A percentile compares a stretch with the other conserved stretches of the same genome.
phyloP scores from a whole-genome alignment of 2,329 filamentous ascomycete genomes.

The Cyphellophora europaea region DNA sequence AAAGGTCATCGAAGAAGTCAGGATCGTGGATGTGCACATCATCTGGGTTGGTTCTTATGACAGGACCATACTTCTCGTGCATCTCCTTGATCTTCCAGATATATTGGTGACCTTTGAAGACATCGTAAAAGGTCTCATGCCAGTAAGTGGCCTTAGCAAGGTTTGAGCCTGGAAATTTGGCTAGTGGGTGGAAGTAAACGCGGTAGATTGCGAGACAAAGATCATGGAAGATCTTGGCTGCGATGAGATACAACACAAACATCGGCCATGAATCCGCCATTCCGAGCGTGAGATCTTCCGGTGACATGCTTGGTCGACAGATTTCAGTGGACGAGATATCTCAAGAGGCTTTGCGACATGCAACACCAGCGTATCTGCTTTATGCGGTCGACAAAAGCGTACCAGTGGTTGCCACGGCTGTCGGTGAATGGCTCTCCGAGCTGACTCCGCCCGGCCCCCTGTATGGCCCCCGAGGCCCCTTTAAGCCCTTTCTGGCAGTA shows the following conservation, averaged over 20 bases:
- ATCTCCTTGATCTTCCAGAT: neutral
- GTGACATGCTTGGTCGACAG: too few relatives aligned
- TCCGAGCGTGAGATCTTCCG: slow-evolving; percentile 6
- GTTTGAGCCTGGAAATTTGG: slow-evolving; percentile 56
- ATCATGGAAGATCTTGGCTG: too few relatives aligned
- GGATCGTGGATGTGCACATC: neutral
- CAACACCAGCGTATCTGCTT: too few relatives aligned
- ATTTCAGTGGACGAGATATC: too few relatives aligned
- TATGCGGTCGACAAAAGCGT: too few relatives aligned
- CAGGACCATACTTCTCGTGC: neutral
- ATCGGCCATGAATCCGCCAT: slow-evolving; percentile 8
- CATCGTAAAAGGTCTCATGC: slow-evolving; percentile 1
- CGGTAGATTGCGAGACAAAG: too few relatives aligned
- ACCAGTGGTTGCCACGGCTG: too few relatives aligned
- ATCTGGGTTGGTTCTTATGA: neutral
- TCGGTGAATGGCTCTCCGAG: too few relatives aligned
- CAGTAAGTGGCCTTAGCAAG: slow-evolving; percentile 21
- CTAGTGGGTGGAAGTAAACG: slow-evolving; percentile 43
- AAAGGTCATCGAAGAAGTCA: neutral
- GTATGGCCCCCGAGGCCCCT: too few relatives aligned
- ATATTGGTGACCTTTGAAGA: neutral
- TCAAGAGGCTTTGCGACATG: too few relatives aligned
- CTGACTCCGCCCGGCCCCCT: too few relatives aligned
- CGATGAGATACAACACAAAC: slow-evolving; percentile 6
- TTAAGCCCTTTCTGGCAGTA: too few relatives aligned